A percentile compares a stretch with the other conserved stretches of the same genome.
Conservation (phyloP, 139 green algal species). For the Gonium pectorale region DNA sequence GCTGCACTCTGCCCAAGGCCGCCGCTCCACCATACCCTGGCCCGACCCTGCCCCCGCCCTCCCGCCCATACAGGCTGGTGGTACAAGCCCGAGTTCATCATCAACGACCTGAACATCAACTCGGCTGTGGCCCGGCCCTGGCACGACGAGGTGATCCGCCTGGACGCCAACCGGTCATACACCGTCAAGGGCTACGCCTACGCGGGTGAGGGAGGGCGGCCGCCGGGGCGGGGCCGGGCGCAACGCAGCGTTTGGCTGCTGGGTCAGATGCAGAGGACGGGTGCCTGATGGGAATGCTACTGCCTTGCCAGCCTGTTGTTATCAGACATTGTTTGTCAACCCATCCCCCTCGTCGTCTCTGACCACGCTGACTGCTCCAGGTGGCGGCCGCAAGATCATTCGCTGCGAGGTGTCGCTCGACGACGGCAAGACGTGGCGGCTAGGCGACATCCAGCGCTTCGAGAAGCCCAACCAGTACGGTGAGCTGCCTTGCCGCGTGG, state of each 20-base stretch:
- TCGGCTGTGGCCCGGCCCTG: constrained; percentile 85
- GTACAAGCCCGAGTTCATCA: constrained; percentile 98
- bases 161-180: constrained; percentile 70
- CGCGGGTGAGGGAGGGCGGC: constrained; percentile 58
- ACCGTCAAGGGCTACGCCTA: constrained; percentile 89
- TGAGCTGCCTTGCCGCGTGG: too few species aligned
- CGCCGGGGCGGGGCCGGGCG: too few species aligned
- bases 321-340: too few species aligned
- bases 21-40: not conserved
- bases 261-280: too few species aligned
- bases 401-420: constrained; percentile 95
- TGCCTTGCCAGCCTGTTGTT: too few species aligned
- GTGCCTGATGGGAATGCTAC: too few species aligned
- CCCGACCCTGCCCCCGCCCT: not conserved
- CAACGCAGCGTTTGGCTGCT: too few species aligned
- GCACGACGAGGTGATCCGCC: constrained; percentile 90
- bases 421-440: constrained; percentile 83
- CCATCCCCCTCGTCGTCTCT: not conserved
- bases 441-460: constrained; percentile 77
- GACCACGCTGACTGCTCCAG: constrained; percentile 3
- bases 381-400: constrained; percentile 91
- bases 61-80: constrained; percentile 84
- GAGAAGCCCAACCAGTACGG: constrained; percentile 73
- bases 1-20: too few species aligned
- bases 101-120: constrained; percentile 99